Base-by-base conservation (phyloP, 768 basidiomycete genomes). In the Suillus discolor region DNA sequence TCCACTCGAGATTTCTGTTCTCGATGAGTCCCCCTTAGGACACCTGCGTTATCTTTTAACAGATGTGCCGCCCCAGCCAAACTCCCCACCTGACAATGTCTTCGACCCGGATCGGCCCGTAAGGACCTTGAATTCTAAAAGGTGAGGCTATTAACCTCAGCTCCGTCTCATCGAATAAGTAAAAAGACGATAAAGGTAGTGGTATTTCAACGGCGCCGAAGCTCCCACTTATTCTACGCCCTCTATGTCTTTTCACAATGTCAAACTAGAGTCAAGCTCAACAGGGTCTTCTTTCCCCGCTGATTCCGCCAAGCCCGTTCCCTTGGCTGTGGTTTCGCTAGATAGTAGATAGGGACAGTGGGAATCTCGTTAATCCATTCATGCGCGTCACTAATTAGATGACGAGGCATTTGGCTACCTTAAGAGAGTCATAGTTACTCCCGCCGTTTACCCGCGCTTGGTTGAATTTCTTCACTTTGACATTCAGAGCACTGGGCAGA, bases 261-360 rank as follows among this genome's bases (percentile, higher is more conserved):
- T 86, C 88, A 89, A 87, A 89, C 88, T 89, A 89, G 88, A 89
- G 88, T 89, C 88, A 89, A 88, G 87, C 88, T 88, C 87, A 88
- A 88, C 88, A 89, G 87, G 87, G 87, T 89, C 88, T 88, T 88
- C 87, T 88, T 89, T 88, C 85, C 87, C 87, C 83, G 82, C 84
- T 54, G 53, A n/a, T n/a, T n/a, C n/a, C n/a, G n/a, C n/a, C n/a
- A n/a, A n/a, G n/a, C n/a, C n/a, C n/a, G n/a, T n/a, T n/a, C n/a
- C n/a, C n/a, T n/a, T n/a, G n/a, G n/a, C n/a, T n/a, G n/a, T n/a
- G n/a, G n/a, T n/a, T n/a, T n/a, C n/a, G n/a, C n/a, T n/a, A n/a
- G n/a, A n/a, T n/a, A n/a, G n/a, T n/a, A n/a, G n/a, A n/a, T n/a
- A n/a, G n/a, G n/a, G n/a, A n/a, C n/a, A n/a, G n/a, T n/a, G n/a